Evolutionary conservation across 805 yeast genomes (phyloP), one percentile per base, ranked within the genome.

Genomic region (Wickerhamomyces sydowiorum): DNA sequence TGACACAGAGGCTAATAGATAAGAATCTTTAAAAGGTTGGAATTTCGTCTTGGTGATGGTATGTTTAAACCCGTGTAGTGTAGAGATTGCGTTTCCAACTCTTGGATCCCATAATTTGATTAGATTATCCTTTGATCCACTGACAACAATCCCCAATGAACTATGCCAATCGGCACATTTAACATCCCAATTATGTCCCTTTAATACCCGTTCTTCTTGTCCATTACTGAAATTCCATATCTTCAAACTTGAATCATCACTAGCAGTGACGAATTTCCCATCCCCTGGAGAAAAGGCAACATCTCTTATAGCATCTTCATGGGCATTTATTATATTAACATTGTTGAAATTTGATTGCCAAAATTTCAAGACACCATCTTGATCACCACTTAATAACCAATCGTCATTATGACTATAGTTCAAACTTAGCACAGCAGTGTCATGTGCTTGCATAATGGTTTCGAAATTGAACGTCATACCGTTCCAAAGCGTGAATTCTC

Each of bases 311-410:
- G 86, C 86, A 60, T 87, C 93, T 5, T 84, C 72, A 58, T 89
- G 96, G 1, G 82, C 89, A 31, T 75, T 72, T 27, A 80, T 61
- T 40, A 86, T 82, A 59, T 91, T 89, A 37, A 95, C 97, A 69
- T 93, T 91, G 65, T 93, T 93, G 69, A 93, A 87, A 64, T 93
- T 93, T 5, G 97, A 95, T 65, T 90, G 98, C 99, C 99, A 93
- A 57, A 85, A 91, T 66, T 93, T 93, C 54, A 93, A 76, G 6
- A 73, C 70, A 21, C 99, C 99, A 43, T 83, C 89, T 54, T 89
- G 91, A 65, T 93, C 98, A 29, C 96, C 96, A 57, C 95, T 82
- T 20, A 93, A 68, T 46, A 93, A 73, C 98, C 98, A 93, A 48
- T 90, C 96, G 47, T 88, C 96, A 46, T 83, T 82, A 60, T 88